Evolutionary conservation across 1,139 yeast genomes (phyloP).

Genomic region (Pichia sp.): DNA sequence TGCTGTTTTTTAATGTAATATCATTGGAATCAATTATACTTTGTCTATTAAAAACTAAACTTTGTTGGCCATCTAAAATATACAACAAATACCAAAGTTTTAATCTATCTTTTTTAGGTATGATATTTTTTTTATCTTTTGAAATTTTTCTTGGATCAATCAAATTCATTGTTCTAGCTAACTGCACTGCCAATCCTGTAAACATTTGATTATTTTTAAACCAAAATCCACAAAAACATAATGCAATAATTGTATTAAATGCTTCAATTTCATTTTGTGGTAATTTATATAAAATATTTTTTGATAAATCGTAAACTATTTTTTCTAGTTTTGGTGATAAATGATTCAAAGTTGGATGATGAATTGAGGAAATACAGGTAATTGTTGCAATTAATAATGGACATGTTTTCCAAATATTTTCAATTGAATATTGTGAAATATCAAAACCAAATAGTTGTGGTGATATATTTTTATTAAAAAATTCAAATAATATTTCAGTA

Average conservation of each 20-base stretch:
- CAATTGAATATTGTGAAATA: conserved; percentile 44
- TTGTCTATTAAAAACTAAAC: conserved; percentile 53
- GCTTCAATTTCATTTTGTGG: conserved; percentile 41
- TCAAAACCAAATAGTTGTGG: conserved; percentile 66
- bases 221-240: conserved; percentile 67
- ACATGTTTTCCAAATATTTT: conserved; percentile 48
- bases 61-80: conserved; percentile 64
- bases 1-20: conserved; percentile 37
- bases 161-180: conserved; percentile 52
- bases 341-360: conserved; percentile 42
- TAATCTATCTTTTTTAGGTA: conserved; percentile 40
- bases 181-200: conserved; percentile 59
- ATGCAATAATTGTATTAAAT: conserved; percentile 55
- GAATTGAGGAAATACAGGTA: conserved; percentile 58
- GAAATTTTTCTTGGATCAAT: conserved; percentile 25
- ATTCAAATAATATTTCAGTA: conserved; percentile 45
- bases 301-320: conserved; percentile 42
- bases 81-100: conserved; percentile 66
- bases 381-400: conserved; percentile 59
- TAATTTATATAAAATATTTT: conserved; percentile 37
- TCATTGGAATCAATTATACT: conserved; percentile 47
- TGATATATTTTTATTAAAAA: conserved; percentile 51
- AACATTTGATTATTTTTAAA: conserved; percentile 59
- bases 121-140: conserved; percentile 13
- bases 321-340: conserved; percentile 37